Evolutionary conservation across 495 filamentous ascomycete genomes (phyloP).

Genomic region (Extremus antarcticus): DNA sequence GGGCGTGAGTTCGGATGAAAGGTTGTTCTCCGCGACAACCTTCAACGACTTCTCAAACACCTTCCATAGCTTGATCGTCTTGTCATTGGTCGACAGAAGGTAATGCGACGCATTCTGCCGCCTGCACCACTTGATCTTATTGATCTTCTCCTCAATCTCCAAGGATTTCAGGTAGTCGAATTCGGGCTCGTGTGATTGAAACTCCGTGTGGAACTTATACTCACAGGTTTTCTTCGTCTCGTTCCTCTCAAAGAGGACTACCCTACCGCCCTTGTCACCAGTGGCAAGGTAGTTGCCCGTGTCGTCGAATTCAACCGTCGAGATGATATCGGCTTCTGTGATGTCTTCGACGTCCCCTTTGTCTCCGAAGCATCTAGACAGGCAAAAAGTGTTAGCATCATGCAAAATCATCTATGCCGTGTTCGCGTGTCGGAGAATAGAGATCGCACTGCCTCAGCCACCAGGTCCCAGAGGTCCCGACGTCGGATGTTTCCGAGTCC

Average conservation of each 20-base stretch:
- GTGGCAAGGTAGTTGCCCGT: conserved; percentile 97
- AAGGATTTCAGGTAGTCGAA: conserved; percentile 99
- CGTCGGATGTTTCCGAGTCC: background rate
- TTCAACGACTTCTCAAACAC: conserved; percentile 99
- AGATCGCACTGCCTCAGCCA: background rate
- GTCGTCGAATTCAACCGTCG: conserved; percentile 97
- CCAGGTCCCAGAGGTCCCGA: background rate
- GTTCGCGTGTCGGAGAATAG: background rate
- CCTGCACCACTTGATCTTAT: conserved; percentile 99
- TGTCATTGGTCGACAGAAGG: conserved; percentile 96
- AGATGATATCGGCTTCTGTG: conserved; percentile 99
- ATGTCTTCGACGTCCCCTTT: conserved; percentile 99
- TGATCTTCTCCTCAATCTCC: conserved; percentile 99
- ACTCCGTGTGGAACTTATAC: conserved; percentile 99
- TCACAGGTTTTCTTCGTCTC: conserved; percentile 99
- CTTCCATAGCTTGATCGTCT: conserved; percentile 99
- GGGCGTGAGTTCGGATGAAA: conserved; percentile 87
- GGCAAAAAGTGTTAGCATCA: background rate
- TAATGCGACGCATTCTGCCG: conserved; percentile 98
- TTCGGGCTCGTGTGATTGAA: conserved; percentile 97
- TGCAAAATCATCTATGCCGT: background rate
- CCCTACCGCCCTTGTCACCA: conserved; percentile 92
- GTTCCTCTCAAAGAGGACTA: conserved; percentile 94
- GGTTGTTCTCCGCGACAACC: conserved; percentile 97
- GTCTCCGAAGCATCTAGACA: conserved; percentile 73